Evolutionary conservation across 2,329 filamentous ascomycete species (phyloP).

Genomic region (Claviceps sorghi): DNA sequence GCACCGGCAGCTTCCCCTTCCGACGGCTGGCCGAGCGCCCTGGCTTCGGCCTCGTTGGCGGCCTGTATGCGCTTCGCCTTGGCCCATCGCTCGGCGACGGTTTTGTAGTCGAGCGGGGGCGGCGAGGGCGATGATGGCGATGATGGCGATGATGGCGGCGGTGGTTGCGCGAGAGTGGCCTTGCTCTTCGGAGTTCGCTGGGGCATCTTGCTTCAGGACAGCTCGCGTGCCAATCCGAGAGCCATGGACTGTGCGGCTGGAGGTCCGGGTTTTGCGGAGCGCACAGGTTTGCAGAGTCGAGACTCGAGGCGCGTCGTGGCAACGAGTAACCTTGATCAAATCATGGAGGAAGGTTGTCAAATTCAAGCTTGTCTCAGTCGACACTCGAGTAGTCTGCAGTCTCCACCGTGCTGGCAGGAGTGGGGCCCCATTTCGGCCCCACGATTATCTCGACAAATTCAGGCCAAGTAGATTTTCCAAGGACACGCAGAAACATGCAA

Average conservation of each 20-base stretch:
- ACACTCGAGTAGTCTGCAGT: too few relatives aligned
- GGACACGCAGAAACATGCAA: too few relatives aligned
- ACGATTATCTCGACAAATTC: too few relatives aligned
- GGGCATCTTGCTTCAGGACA: constrained; percentile 14
- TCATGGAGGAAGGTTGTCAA: too few relatives aligned
- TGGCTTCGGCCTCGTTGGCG: constrained; percentile 22
- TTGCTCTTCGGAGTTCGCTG: constrained; percentile 12
- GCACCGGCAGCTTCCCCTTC: constrained; percentile 21
- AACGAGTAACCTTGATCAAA: too few relatives aligned
- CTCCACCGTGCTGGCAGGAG: too few relatives aligned
- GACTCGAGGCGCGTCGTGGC: too few relatives aligned
- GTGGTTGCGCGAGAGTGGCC: constrained; percentile 10
- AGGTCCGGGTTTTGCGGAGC: too few relatives aligned
- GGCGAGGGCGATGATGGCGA: constrained; percentile 1
- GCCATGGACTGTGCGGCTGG: constrained; percentile 15
- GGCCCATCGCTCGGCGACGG: constrained; percentile 38
- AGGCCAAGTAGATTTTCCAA: too few relatives aligned
- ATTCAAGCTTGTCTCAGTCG: too few relatives aligned
- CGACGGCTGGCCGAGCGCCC: constrained; percentile 15
- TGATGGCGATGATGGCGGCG: constrained; percentile 5
- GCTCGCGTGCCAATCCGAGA: constrained; percentile 5
- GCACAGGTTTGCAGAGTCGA: too few relatives aligned
- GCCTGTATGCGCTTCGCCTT: constrained; percentile 37
- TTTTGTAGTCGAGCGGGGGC: constrained; percentile 30
- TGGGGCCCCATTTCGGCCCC: too few relatives aligned